Evolutionary conservation across 164 flowering plant species (phyloP), one percentile per base, ranked within the genome.

Genomic region (Pachysandra terminalis): DNA sequence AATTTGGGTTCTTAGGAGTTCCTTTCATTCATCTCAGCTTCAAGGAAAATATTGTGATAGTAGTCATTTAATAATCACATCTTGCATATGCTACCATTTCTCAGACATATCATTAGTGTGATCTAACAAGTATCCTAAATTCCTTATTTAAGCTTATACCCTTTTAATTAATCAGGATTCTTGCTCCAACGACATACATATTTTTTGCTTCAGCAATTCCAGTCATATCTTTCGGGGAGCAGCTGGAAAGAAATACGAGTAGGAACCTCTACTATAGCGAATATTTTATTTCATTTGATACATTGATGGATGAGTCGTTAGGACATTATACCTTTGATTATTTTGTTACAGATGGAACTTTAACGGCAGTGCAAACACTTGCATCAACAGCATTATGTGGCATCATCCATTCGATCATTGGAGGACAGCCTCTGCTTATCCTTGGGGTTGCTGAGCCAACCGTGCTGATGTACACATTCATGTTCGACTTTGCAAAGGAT

Each of bases 381-480:
- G 88, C 96, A 69, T 95, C 99, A 59, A 95, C 99, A 5, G 86
- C 99, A 66, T 60, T 95, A 52, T 95, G 99, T 81, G 99, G 99
- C 14, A 66, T 95, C 70, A 88, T 95, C 69, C 99, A 95, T 81
- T 90, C 99, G 6, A 77, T 95, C 57, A 32, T 95, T 73, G 99
- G 99, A 55, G 99, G 99, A n/a, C 99, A 95, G 78, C 99, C 99
- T 26, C 76, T 95, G 48, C 89, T 95, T n/a, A 92, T 95, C 71
- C 87, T 95, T 27, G 99, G 99, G 3, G 99, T 95, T 32, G 99
- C 99, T 15, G 98, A 95, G 74, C 99, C 99, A 59, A 95, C 99
- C 0, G 98, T 95, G 14, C 75, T 95, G 62, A 95, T 95, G 99
- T 95, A 95, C 78, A 95, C 94, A 12, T 95, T 90, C 73, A 89